These are phyloP conservation scores for Naganishia sp. DNA, from an alignment of 1,284 basidiomycete genomes.

Conservation along the genomic window DNA sequence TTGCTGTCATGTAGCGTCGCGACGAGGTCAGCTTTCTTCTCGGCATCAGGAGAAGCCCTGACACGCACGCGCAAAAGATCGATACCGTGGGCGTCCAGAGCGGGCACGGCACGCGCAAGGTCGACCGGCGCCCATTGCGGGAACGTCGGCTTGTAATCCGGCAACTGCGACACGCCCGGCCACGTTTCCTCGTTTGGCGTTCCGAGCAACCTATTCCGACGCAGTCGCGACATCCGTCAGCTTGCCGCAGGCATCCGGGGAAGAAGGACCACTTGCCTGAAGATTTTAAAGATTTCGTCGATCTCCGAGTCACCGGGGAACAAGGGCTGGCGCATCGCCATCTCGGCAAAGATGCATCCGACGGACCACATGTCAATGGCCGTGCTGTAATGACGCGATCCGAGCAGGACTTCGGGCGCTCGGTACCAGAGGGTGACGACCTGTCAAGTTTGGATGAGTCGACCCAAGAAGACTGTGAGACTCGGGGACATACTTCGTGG, in stretches of 20 bases:
- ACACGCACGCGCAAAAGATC: constrained; percentile 71
- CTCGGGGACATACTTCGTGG: constrained; percentile 68
- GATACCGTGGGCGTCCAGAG: constrained; percentile 69
- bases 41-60: not conserved
- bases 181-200: constrained; percentile 91
- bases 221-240: not conserved
- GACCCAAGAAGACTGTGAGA: not conserved
- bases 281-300: constrained; percentile 99
- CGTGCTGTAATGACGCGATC: constrained; percentile 95
- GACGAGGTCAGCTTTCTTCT: not conserved
- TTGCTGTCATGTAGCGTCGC: constrained; percentile 56
- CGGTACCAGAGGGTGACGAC: constrained; percentile 99
- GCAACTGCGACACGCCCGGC: constrained; percentile 85
- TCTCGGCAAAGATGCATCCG: constrained; percentile 98
- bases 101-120: constrained; percentile 66
- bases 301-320: constrained; percentile 99
- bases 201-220: constrained; percentile 70
- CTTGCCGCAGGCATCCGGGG: not conserved
- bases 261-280: constrained; percentile 64
- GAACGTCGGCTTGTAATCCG: constrained; percentile 96
- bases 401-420: constrained; percentile 95
- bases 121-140: constrained; percentile 79
- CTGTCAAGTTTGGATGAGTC: constrained; percentile 53
- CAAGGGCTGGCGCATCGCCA: constrained; percentile 74
- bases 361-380: constrained; percentile 99